phyloP scores from a whole-genome alignment of 2,329 filamentous ascomycete genomes.

The Xylaria arbuscula region DNA sequence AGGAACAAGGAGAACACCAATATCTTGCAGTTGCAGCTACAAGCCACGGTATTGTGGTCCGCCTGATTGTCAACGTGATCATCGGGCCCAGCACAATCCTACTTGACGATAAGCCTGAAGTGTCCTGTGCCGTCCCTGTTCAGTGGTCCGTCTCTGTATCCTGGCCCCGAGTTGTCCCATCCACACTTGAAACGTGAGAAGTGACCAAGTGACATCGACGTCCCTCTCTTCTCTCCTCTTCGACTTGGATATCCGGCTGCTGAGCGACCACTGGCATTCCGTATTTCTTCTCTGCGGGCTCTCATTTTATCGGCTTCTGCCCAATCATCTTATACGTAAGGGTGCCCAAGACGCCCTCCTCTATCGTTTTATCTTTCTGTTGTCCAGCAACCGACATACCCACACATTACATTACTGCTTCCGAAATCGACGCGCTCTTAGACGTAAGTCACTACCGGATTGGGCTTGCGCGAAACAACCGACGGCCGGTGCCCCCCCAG shows the following conservation, averaged over 20 bases:
- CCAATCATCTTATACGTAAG: neutral
- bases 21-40: slow-evolving; percentile 24
- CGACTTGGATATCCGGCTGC: slow-evolving; percentile 43
- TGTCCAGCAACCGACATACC: neutral
- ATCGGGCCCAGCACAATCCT: slow-evolving; percentile 43
- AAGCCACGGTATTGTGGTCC: slow-evolving; percentile 39
- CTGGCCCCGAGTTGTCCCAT: slow-evolving; percentile 43
- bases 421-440: neutral
- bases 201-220: slow-evolving; percentile 45
- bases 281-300: slow-evolving; percentile 33
- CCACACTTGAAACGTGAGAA: slow-evolving; percentile 55
- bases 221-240: slow-evolving; percentile 35
- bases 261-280: slow-evolving; percentile 42
- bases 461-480: slow-evolving; percentile 31
- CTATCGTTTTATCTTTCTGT: neutral
- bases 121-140: slow-evolving; percentile 38
- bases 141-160: slow-evolving; percentile 42
- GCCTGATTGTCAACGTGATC: slow-evolving; percentile 54
- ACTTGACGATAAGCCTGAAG: slow-evolving; percentile 42
- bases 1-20: slow-evolving; percentile 26
- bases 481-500: slow-evolving; percentile 34
- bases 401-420: neutral
- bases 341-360: neutral
- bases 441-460: slow-evolving; percentile 12
- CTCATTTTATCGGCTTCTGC: slow-evolving; percentile 28